These are phyloP conservation scores for Diaporthe sp. DNA, from an alignment of 2,329 filamentous ascomycete genomes.

Conservation along the genomic window DNA sequence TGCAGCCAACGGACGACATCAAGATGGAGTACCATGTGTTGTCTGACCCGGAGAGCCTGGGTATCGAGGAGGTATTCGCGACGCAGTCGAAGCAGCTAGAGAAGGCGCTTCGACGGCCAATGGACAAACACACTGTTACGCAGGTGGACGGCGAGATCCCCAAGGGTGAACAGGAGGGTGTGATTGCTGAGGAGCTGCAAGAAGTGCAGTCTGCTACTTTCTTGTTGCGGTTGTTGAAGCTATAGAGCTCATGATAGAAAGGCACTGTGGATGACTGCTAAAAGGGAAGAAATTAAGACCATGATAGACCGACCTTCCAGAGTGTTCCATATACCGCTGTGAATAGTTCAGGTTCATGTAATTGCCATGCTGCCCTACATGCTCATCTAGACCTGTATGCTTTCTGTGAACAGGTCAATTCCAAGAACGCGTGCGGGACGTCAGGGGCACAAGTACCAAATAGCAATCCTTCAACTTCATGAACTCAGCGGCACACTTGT, in stretches of 20 bases:
- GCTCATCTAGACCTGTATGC: constrained; percentile 38
- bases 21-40: constrained; percentile 93
- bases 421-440: not conserved
- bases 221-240: constrained; percentile 62
- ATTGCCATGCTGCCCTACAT: not conserved
- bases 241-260: constrained; percentile 33
- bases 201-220: constrained; percentile 88
- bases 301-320: constrained; percentile 4
- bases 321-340: not conserved
- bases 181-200: constrained; percentile 87
- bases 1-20: constrained; percentile 93
- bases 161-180: constrained; percentile 63
- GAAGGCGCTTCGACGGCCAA: constrained; percentile 81
- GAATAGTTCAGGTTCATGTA: not conserved
- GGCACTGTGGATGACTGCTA: not conserved
- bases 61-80: constrained; percentile 78
- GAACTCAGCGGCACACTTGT: constrained; percentile 91
- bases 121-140: constrained; percentile 78
- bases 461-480: constrained; percentile 89
- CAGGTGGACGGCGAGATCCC: constrained; percentile 71
- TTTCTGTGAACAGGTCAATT: constrained; percentile 34
- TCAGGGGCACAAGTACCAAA: constrained; percentile 68
- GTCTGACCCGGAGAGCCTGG: constrained; percentile 82
- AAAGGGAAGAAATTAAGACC: constrained; percentile 5
- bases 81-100: constrained; percentile 78